These are phyloP conservation scores for Crithidia acanthocephali DNA, from an alignment of 208 protist genomes.

Conservation along the genomic window DNA sequence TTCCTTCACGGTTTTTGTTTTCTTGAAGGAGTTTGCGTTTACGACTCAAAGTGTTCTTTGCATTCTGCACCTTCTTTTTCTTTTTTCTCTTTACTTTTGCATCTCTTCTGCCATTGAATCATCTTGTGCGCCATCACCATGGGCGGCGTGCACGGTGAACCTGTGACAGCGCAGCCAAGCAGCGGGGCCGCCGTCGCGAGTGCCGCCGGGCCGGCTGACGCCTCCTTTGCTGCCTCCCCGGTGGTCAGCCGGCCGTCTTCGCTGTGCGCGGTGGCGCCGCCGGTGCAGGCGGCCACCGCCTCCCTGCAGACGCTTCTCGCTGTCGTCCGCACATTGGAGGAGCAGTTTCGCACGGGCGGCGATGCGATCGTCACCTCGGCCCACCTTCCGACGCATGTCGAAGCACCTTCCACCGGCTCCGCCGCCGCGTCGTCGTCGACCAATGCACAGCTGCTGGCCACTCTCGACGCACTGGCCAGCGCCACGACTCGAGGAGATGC, in stretches of 20 bases:
- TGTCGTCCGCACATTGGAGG: not conserved
- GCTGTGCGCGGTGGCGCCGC: not conserved
- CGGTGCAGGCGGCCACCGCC: not conserved
- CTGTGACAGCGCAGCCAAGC: not conserved
- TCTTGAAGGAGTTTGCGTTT: not conserved
- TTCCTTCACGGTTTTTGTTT: not conserved
- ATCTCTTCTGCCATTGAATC: not conserved
- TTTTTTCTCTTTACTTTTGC: not conserved
- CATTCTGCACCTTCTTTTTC: slow-evolving; percentile 10
- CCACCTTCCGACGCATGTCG: not conserved
- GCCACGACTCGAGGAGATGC: slow-evolving; percentile 31
- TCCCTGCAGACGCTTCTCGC: slow-evolving; percentile 6
- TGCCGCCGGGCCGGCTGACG: not conserved
- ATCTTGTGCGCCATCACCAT: not conserved
- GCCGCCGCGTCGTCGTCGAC: not conserved
- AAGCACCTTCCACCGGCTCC: not conserved
- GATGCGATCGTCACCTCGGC: not conserved
- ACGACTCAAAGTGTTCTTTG: slow-evolving; percentile 2
- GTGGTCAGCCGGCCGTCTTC: not conserved
- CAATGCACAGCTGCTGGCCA: slow-evolving; percentile 14
- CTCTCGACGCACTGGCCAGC: slow-evolving; percentile 26
- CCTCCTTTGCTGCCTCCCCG: not conserved
- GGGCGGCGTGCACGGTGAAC: slow-evolving; percentile 1
- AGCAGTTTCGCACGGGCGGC: slow-evolving; percentile 3
- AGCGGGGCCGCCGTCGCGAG: not conserved